Evolutionary conservation across 768 basidiomycete species (phyloP).

Genomic region (Phylloporus arenicola): DNA sequence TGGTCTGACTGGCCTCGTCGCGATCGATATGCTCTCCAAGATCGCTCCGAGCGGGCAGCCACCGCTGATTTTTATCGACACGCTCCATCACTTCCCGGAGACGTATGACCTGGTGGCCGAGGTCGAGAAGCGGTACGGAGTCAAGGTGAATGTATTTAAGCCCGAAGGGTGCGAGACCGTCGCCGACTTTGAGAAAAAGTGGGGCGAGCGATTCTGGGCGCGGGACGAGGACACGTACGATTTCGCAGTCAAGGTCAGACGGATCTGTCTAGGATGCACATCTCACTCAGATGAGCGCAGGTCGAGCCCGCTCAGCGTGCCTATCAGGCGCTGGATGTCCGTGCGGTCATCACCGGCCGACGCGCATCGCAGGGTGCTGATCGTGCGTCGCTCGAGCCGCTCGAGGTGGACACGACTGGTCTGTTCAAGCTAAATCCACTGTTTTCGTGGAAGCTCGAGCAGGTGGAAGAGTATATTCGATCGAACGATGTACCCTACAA

Average conservation of each 20-base stretch:
- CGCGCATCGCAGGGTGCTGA: slow-evolving; percentile 92
- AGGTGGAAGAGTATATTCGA: slow-evolving; percentile 82
- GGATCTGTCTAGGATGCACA: slow-evolving; percentile 12
- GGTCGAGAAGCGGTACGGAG: slow-evolving; percentile 71
- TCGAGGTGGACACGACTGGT: slow-evolving; percentile 88
- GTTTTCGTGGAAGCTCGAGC: slow-evolving; percentile 77
- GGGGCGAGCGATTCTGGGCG: slow-evolving; percentile 85
- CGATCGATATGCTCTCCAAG: slow-evolving; percentile 91
- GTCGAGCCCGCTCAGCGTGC: slow-evolving; percentile 91
- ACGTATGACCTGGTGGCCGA: slow-evolving; percentile 85
- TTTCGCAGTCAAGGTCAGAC: slow-evolving; percentile 76
- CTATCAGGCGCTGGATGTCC: slow-evolving; percentile 72
- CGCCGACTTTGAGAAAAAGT: slow-evolving; percentile 70
- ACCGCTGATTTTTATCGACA: slow-evolving; percentile 94
- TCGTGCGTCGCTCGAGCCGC: slow-evolving; percentile 71
- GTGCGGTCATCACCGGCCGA: slow-evolving; percentile 91
- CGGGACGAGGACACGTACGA: slow-evolving; percentile 84
- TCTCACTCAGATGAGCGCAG: slow-evolving; percentile 33
- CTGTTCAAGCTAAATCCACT: slow-evolving; percentile 93
- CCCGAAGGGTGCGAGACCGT: slow-evolving; percentile 66
- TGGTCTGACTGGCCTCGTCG: slow-evolving; percentile 89
- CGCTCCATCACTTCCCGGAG: slow-evolving; percentile 91
- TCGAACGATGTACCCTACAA: slow-evolving; percentile 84
- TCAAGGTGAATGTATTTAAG: slow-evolving; percentile 69
- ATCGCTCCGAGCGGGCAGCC: slow-evolving; percentile 51